phyloP scores from a whole-genome alignment of 2,329 filamentous ascomycete genomes.

The Venturiaceae sp. region DNA sequence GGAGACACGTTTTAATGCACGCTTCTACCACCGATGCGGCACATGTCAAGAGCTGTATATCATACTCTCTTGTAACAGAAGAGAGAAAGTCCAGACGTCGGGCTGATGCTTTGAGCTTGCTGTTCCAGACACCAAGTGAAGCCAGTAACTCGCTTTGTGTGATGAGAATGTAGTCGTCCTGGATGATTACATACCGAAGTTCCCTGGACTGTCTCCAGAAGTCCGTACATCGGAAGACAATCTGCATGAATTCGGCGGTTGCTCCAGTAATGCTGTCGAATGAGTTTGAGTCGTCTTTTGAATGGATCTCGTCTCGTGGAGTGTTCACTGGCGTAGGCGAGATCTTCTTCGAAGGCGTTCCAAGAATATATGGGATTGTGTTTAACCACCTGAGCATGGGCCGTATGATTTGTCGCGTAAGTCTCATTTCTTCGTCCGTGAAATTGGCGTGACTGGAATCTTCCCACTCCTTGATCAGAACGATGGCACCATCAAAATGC shows the following conservation, averaged over 20 bases:
- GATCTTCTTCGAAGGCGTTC: not conserved
- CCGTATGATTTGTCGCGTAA: not conserved
- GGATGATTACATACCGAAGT: not conserved
- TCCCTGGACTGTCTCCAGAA: not conserved
- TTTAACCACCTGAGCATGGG: not conserved
- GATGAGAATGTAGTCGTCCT: not conserved
- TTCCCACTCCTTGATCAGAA: not conserved
- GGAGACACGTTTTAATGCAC: not conserved
- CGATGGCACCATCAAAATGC: not conserved
- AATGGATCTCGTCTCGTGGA: no score
- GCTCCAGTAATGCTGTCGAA: not conserved
- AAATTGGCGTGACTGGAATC: not conserved
- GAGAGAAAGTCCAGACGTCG: not conserved
- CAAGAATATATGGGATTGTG: not conserved
- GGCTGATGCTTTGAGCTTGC: not conserved
- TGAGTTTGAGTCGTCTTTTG: not conserved
- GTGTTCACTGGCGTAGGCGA: not conserved
- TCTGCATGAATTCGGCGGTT: not conserved
- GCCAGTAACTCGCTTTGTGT: not conserved
- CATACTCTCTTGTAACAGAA: not conserved
- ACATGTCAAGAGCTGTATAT: not conserved
- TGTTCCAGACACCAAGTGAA: not conserved
- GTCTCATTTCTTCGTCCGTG: not conserved
- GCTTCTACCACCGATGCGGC: not conserved
- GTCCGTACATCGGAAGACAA: not conserved